Conservation (phyloP, 2,329 filamentous ascomycete genomes). For the Emericellopsis atlantica region DNA sequence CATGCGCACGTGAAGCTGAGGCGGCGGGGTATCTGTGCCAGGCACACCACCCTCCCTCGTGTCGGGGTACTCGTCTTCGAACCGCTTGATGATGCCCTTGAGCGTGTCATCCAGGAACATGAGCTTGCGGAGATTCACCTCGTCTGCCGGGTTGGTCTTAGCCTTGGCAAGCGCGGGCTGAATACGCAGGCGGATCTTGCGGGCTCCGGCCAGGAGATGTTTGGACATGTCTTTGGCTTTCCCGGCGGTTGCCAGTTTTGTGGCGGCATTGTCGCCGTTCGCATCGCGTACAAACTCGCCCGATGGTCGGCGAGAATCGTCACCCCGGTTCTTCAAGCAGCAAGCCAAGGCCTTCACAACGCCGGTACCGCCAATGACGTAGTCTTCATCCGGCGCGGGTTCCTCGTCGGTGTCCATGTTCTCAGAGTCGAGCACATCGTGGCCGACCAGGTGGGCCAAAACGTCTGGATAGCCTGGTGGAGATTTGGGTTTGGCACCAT, state of each 20-base stretch:
- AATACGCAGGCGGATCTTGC: slow-evolving; percentile 74
- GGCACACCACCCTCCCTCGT: slow-evolving; percentile 38
- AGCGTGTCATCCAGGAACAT: slow-evolving; percentile 82
- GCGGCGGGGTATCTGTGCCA: not conserved
- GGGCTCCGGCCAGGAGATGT: slow-evolving; percentile 72
- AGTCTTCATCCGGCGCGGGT: slow-evolving; percentile 76
- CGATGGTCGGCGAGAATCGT: slow-evolving; percentile 44
- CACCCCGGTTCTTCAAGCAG: slow-evolving; percentile 66
- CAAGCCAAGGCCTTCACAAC: slow-evolving; percentile 90
- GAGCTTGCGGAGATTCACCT: slow-evolving; percentile 69
- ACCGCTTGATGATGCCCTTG: slow-evolving; percentile 83
- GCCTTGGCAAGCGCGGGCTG: slow-evolving; percentile 73
- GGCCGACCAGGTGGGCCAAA: slow-evolving; percentile 74
- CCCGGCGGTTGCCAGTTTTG: slow-evolving; percentile 26
- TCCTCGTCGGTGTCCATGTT: slow-evolving; percentile 48
- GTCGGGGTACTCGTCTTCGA: slow-evolving; percentile 93
- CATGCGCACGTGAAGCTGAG: not conserved
- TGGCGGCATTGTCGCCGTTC: slow-evolving; percentile 32
- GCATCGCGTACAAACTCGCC: slow-evolving; percentile 39
- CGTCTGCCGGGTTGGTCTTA: slow-evolving; percentile 54
- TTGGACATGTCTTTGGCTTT: slow-evolving; percentile 91
- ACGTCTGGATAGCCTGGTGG: slow-evolving; percentile 55
- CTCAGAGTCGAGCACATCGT: slow-evolving; percentile 37
- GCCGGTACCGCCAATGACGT: slow-evolving; percentile 89
- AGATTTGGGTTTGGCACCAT: slow-evolving; percentile 2